Evolutionary conservation across 257 asterid genomes (phyloP), one percentile per base, ranked within the genome.

Genomic region (Osmanthus fragrans): DNA sequence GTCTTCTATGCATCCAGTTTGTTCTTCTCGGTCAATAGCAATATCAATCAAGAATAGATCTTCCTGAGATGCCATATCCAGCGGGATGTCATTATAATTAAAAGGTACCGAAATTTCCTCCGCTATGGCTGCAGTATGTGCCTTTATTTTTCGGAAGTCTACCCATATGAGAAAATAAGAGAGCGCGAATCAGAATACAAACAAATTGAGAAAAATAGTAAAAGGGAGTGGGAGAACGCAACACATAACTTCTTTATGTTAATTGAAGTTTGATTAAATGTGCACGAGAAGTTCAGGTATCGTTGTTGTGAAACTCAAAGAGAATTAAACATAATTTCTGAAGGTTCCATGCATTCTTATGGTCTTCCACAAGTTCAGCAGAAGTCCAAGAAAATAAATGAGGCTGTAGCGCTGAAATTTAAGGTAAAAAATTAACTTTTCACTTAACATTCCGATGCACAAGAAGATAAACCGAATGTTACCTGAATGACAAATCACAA

Each of bases 401-500:
- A 42, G 70, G 60, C 15, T 73, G 7, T 49, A 15, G 10, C 16
- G 36, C 27, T 34, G 34, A 25, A 39, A 49, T 4, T 32, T 13
- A 19, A 23, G 56, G 9, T 19, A 13, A 6, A 75, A 47, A 8
- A 39, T 60, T 27, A 60, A 19, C 80, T 68, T 74, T 64, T 47
- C 13, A 23, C 23, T 58, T 51, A 30, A 15, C 73, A 65, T 27
- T 74, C 63, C 56, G 67, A 71, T 42, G 68, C 75, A 80, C 68
- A 80, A 47, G 64, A 58, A 21, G 16, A 66, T 56, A 76, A 81
- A 42, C 27, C 51, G 39, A 23, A 29, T 42, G 33, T 78, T 83
- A 96, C 99, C 99, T 85, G 99, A 96, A 93, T 93, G 99, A 83
- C 99, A 96, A 69, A 96, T 87, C 79, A 86, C 96, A 73, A 96